Conservation (phyloP, 108 stramenopile species). For the Schizochytrium sp. region DNA sequence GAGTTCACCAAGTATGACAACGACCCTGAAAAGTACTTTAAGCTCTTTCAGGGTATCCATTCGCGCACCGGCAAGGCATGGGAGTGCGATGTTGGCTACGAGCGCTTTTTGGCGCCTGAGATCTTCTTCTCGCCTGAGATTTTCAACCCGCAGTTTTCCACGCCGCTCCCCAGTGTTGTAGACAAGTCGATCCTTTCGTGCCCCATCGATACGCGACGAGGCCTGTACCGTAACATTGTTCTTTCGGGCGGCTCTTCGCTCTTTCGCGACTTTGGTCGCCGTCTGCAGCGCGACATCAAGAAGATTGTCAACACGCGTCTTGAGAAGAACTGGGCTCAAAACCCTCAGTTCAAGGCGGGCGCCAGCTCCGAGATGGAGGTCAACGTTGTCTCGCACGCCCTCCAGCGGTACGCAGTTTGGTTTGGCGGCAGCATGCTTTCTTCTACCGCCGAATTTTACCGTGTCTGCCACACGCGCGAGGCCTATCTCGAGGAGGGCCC, state of each 20-base stretch:
- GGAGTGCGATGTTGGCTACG: slow-evolving; percentile 53
- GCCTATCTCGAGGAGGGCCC: slow-evolving; percentile 66
- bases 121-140: slow-evolving; percentile 67
- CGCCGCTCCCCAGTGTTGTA: slow-evolving; percentile 57
- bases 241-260: slow-evolving; percentile 60
- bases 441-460: slow-evolving; percentile 50
- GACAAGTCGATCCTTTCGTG: slow-evolving; percentile 57
- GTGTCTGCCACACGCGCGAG: slow-evolving; percentile 61
- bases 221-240: slow-evolving; percentile 62
- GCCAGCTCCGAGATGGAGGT: slow-evolving; percentile 29
- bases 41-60: slow-evolving; percentile 38
- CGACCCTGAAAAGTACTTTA: slow-evolving; percentile 49
- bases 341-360: not conserved
- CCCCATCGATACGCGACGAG: slow-evolving; percentile 59
- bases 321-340: not conserved
- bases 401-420: slow-evolving; percentile 63
- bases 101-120: slow-evolving; percentile 62
- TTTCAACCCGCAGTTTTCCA: slow-evolving; percentile 47
- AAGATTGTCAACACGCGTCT: slow-evolving; percentile 28
- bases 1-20: slow-evolving; percentile 57
- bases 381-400: slow-evolving; percentile 47
- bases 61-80: slow-evolving; percentile 18
- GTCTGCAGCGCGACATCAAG: slow-evolving; percentile 59
- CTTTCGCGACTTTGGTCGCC: slow-evolving; percentile 59
- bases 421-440: slow-evolving; percentile 62